phyloP scores from a whole-genome alignment of 2,329 filamentous ascomycete genomes.

The Phyllosticta citrichinensis region DNA sequence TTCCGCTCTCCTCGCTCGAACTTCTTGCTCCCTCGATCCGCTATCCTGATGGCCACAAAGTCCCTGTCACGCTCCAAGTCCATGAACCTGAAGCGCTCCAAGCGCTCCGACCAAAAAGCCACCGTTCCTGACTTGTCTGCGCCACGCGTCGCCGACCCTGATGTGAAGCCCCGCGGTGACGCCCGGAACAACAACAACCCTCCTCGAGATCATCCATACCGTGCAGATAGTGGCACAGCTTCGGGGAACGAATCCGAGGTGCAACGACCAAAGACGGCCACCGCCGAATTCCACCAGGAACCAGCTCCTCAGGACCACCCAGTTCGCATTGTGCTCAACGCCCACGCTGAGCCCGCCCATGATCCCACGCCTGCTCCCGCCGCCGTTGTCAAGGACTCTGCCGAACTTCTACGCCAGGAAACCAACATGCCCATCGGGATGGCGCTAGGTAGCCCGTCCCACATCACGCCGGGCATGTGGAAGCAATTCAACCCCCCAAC shows the following conservation, averaged over 20 bases:
- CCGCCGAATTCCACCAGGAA: constrained; percentile 23
- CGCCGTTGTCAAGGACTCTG: constrained; percentile 20
- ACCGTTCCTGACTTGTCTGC: background rate
- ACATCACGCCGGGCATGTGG: constrained; percentile 19
- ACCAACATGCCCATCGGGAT: constrained; percentile 25
- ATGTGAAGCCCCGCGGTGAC: background rate
- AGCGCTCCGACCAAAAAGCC: constrained; percentile 2
- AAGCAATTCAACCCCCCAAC: constrained; percentile 14
- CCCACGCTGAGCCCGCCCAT: constrained; percentile 18
- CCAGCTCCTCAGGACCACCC: constrained; percentile 28
- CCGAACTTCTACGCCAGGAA: constrained; percentile 18
- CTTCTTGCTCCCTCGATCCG: constrained; percentile 16
- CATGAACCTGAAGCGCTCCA: constrained; percentile 9
- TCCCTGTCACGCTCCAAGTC: constrained; percentile 29
- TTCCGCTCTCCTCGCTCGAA: constrained; percentile 16
- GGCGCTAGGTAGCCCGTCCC: constrained; percentile 29
- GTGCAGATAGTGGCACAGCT: constrained; percentile 17
- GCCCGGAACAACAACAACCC: background rate
- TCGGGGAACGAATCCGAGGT: constrained; percentile 26
- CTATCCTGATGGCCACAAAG: constrained; percentile 19
- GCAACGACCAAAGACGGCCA: constrained; percentile 26
- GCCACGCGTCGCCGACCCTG: background rate
- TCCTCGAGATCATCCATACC: background rate
- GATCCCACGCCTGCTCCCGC: constrained; percentile 21
- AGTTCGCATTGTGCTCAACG: constrained; percentile 15